These are phyloP conservation scores for Trypanosoma boissoni DNA, from an alignment of 208 protist species.

Conservation along the genomic window DNA sequence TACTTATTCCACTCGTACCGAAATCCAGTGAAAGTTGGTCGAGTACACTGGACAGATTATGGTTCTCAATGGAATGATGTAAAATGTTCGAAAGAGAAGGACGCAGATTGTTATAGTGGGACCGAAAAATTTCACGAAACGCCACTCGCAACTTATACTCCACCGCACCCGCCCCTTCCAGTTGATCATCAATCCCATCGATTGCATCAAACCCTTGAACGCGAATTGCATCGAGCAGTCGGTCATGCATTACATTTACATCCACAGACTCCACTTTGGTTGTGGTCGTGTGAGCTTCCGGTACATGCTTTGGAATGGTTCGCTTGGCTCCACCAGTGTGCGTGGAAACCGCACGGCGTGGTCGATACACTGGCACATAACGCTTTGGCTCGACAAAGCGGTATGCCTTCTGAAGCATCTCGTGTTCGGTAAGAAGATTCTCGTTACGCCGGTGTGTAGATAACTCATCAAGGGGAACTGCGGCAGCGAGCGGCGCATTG, in stretches of 20 bases:
- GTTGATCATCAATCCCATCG: no score
- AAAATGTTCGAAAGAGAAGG: no score
- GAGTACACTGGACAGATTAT: no score
- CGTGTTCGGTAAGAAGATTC: conserved; percentile 58
- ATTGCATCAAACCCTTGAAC: background rate
- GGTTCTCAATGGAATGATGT: background rate
- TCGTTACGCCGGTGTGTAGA: conserved; percentile 36
- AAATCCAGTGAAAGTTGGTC: no score
- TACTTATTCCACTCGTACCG: no score
- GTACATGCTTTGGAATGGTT: no score
- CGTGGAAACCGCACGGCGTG: background rate
- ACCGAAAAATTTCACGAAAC: no score
- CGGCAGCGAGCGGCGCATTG: conserved; percentile 29
- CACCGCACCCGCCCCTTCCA: no score
- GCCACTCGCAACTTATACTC: no score
- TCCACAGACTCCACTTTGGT: conserved; percentile 9
- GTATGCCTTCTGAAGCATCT: conserved; percentile 33
- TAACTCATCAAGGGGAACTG: conserved; percentile 42
- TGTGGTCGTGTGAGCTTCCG: background rate
- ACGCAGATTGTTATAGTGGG: no score
- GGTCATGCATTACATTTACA: conserved; percentile 43
- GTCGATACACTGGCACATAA: conserved; percentile 15
- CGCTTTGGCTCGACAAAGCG: conserved; percentile 16
- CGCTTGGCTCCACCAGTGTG: background rate
- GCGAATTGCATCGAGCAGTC: conserved; percentile 21